These are phyloP conservation scores for Tricholoma saponaceum DNA, from an alignment of 768 basidiomycete genomes.

Conservation along the genomic window DNA sequence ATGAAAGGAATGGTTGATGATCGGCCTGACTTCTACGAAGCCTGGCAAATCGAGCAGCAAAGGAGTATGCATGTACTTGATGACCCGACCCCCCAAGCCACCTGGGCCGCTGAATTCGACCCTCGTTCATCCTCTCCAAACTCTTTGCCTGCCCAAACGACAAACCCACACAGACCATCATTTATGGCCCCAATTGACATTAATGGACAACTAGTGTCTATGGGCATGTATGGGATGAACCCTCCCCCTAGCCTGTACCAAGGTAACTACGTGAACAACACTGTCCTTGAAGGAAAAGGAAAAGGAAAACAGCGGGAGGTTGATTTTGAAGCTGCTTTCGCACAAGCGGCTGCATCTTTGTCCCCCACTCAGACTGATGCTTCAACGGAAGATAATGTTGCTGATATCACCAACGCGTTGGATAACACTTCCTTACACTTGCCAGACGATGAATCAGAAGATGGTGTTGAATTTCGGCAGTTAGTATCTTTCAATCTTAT, in stretches of 20 bases:
- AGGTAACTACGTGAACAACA: conserved; percentile 17
- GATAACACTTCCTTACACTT: conserved; percentile 35
- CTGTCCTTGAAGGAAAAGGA: conserved; percentile 39
- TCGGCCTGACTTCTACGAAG: conserved; percentile 38
- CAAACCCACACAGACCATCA: conserved; percentile 40
- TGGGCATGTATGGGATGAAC: conserved; percentile 34
- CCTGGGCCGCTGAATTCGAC: conserved; percentile 60
- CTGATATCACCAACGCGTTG: conserved; percentile 34
- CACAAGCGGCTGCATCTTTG: conserved; percentile 56
- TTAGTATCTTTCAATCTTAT: conserved; percentile 24
- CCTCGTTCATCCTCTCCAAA: conserved; percentile 5
- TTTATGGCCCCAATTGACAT: conserved; percentile 31
- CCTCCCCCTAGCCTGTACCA: conserved; percentile 30
- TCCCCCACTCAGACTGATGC: conserved; percentile 33
- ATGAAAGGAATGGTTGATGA: conserved; percentile 18
- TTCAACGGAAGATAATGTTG: conserved; percentile 53
- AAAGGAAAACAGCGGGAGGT: conserved; percentile 79
- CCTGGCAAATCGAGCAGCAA: conserved; percentile 53
- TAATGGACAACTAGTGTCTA: conserved; percentile 35
- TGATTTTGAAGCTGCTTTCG: conserved; percentile 86
- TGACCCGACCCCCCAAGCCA: conserved; percentile 25
- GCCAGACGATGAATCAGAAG: conserved; percentile 17
- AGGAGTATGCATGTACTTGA: conserved; percentile 36
- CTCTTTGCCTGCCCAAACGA: background rate
- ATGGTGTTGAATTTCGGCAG: conserved; percentile 49